Evolutionary conservation across 2,329 filamentous ascomycete genomes (phyloP), one percentile per base, ranked within the genome.

Genomic region (Aureobasidium sp.): DNA sequence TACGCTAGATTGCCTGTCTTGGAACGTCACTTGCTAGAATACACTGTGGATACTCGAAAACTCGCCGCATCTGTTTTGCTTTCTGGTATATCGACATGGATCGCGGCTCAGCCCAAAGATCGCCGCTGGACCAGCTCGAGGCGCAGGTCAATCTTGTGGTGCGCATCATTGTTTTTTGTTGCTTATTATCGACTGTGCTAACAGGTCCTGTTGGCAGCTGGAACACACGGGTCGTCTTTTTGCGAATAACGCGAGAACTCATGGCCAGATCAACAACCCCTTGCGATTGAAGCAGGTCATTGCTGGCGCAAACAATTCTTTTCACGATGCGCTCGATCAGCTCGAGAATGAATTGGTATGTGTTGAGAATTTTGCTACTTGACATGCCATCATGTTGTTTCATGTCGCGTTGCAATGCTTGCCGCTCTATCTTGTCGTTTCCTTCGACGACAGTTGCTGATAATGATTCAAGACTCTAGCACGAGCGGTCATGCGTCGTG

Each of bases 301-400:
- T 12, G 70, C 73, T 2, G 62, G 60, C 14, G 71, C 72, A 24
- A 64, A 67, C 14, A 64, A 67, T 29, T 64, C 69, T 57, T 78
- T 74, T 56, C 73, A 79, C 59, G 68, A 74, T 41, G 70, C 72
- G n/a, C 70, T 78, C n/a, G 75, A 79, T 62, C 66, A 72, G 54
- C 66, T 79, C 12, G 74, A 77, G 59, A 66, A 68, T 39, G 70
- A 77, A 50, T 61, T 78, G 35, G 69, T 71, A 59, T 21, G 67
- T 58, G 1, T 2, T 27, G 17, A 27, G 7, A 7, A 5, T 19
- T 38, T 12, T 34, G 4, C 14, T 34, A n/a, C n/a, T 34, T 34
- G 30, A 34, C 11, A 14, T 12, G 2, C 6, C 2, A 34, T 34
- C 12, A 12, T 1, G 16, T 52, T 58, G 16, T 57, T 39, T 8